Evolutionary conservation across 2,329 filamentous ascomycete genomes (phyloP), one percentile per base, ranked within the genome.

Genomic region (Lecanosticta acicola): DNA sequence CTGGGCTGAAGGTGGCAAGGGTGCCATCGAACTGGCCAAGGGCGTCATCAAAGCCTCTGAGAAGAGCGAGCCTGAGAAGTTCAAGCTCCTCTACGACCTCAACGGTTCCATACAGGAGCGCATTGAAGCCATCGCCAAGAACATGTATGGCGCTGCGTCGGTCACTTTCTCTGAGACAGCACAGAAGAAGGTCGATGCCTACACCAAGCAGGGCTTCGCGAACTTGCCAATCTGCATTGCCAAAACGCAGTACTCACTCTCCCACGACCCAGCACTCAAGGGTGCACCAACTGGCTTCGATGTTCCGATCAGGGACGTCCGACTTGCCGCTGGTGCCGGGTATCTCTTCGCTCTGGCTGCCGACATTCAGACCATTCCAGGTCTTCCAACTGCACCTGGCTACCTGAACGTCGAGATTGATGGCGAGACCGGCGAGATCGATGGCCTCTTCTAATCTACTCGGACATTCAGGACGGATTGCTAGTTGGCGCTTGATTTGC

Each of bases 361-460:
- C 11, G 93, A 98, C 64, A 97, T 98, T 56, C 93, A 97, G 75
- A 98, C 93, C 1, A 98, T 98, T 54, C 93, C 93, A 11, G 93
- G 93, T 51, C 74, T 98, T 54, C 91, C 91, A 8, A 97, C 93
- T 7, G 91, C 91, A 16, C 93, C 91, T 7, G 93, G 93, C 9
- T 97, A 97, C 65, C 74, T 97, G 51, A 96, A 96, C 61, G 90
- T 96, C 37, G 91, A 96, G 57, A 76, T 83, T 35, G 70, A 76
- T 53, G 61, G 66, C 19, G 71, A 73, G 61, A 75, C 70, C 14
- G 73, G 71, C 11, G 73, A 76, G 66, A 75, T 78, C 48, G 72
- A 76, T 52, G 83, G 93, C 3, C 78, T 98, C 46, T 98, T 97
- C 69, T 98, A 88, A 57, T 54, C 45, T 4, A 10, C 7, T 18